Evolutionary conservation across 106 monocot species (phyloP), one percentile per base, ranked within the genome.

Genomic region (Triglochin maritima): DNA sequence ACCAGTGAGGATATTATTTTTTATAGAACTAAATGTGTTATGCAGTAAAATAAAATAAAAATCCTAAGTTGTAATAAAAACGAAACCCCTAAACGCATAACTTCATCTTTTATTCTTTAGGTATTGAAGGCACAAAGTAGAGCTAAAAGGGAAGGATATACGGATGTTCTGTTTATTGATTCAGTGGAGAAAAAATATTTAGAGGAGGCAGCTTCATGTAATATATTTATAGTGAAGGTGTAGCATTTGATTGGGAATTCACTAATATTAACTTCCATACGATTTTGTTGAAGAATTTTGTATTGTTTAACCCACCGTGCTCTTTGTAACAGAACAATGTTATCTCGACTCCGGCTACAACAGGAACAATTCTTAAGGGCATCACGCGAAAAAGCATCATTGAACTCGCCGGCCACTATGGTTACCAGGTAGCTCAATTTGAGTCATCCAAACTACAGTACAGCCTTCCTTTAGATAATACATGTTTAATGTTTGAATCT

Each of bases 181-280:
- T 67, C 80, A 17, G 80, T 84, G 13, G 13, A 91, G 52, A 86
- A 88, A n/a, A 86, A 77, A 58, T 85, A 88, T 65, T 49, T 96
- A 55, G 96, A 96, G 72, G 96, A 96, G 67, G 88, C 78, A 46
- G 85, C 91, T 58, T 86, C 91, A 43, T 96, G 91, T 57, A 96
- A 96, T 71, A 79, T 91, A 49, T 96, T 96, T 60, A 42, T 88
- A 15, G 79, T 91, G 8, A 96, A 96, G 91, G 96, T 88, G 69
- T 47, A 29, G 29, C 46, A 16, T 15, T 5, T 46, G 7, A 46
- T 9, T 47, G 7, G 45, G 29, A 12, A 44, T 29, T 12, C 29
- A 11, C 3, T 47, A 0, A 11, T 3, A 4, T 48, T 64, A 46
- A 51, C 4, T 42, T 5, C 42, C 29, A 10, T 16, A 48, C 7